Evolutionary conservation across 2,329 filamentous ascomycete genomes (phyloP).

Genomic region (Ophiostoma australiae): DNA sequence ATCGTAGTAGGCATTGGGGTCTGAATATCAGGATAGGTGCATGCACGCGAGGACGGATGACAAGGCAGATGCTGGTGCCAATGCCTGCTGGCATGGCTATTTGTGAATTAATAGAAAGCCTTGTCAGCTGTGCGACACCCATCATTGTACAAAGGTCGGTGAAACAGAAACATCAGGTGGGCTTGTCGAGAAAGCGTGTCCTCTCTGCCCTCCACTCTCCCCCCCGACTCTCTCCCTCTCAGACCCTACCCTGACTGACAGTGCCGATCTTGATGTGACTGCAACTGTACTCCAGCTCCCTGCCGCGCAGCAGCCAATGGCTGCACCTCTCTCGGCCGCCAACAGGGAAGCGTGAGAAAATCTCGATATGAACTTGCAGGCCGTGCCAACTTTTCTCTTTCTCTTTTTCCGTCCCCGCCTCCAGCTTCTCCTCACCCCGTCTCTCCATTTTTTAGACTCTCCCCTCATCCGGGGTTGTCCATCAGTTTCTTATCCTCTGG

Average conservation of each 20-base stretch:
- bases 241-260: background rate
- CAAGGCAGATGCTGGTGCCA: background rate
- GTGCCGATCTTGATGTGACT: constrained; percentile 9
- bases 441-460: background rate
- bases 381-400: background rate
- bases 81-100: background rate
- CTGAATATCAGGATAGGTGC: background rate
- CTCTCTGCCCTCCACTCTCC: background rate
- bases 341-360: background rate
- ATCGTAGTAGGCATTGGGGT: background rate
- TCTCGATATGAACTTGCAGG: constrained; percentile 4
- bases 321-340: background rate
- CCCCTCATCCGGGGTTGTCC: background rate
- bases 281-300: background rate
- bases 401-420: background rate
- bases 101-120: background rate
- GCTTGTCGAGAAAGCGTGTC: background rate
- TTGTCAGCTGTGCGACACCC: background rate
- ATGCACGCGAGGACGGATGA: background rate
- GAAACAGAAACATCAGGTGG: background rate
- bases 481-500: background rate
- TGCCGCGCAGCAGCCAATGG: background rate
- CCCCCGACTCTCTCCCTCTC: background rate
- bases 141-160: background rate
- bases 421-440: background rate